phyloP scores from a whole-genome alignment of 352 stramenopile species.

The Plasmopara muralis region DNA sequence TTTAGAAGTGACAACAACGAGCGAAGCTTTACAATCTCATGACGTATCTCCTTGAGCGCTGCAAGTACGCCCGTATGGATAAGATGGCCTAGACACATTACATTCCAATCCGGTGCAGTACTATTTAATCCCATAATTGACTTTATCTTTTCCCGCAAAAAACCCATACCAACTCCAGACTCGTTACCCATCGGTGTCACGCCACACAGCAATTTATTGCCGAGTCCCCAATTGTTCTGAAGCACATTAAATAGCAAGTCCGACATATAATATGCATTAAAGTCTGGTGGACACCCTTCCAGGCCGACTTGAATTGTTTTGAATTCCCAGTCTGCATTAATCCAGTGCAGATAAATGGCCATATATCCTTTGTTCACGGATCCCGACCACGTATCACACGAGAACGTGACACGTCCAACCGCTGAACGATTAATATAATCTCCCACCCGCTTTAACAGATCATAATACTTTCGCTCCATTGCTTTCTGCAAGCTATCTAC shows the following conservation, averaged over 20 bases:
- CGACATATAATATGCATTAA: conserved; percentile 72
- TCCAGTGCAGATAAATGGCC: conserved; percentile 72
- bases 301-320: conserved; percentile 74
- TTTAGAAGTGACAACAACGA: conserved; percentile 68
- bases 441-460: conserved; percentile 55
- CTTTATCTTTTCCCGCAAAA: conserved; percentile 77
- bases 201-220: conserved; percentile 62
- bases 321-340: conserved; percentile 82
- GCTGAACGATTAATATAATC: conserved; percentile 74
- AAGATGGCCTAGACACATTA: conserved; percentile 66
- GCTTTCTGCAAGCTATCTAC: conserved; percentile 55
- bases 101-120: conserved; percentile 65
- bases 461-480: conserved; percentile 71
- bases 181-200: conserved; percentile 60
- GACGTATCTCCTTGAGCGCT: conserved; percentile 64
- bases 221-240: conserved; percentile 71
- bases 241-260: conserved; percentile 76
- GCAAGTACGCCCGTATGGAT: conserved; percentile 60
- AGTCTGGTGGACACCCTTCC: conserved; percentile 58
- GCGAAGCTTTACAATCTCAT: conserved; percentile 70
- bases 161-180: conserved; percentile 60
- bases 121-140: conserved; percentile 67
- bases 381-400: conserved; percentile 71
- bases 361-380: conserved; percentile 69
- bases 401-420: conserved; percentile 65